These are phyloP conservation scores for Imleria badia DNA, from an alignment of 768 basidiomycete species.

Conservation along the genomic window DNA sequence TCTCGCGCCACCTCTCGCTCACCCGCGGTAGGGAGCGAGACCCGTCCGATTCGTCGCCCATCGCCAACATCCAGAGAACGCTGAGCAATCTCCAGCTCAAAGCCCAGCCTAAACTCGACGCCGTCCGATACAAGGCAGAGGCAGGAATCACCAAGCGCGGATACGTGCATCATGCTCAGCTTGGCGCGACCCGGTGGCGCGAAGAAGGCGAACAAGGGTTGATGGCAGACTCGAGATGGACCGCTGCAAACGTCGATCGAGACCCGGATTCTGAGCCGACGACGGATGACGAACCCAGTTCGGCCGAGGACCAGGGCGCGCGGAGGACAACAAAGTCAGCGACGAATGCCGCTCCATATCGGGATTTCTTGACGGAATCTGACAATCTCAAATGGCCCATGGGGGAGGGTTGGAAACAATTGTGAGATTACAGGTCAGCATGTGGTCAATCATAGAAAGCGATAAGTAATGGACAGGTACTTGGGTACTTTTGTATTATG, in stretches of 20 bases:
- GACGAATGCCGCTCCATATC: background rate
- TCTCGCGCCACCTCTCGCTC: conserved; percentile 43
- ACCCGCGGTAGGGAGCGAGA: conserved; percentile 23
- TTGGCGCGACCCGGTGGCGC: conserved; percentile 25
- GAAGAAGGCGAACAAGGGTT: conserved; percentile 40
- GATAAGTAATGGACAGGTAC: background rate
- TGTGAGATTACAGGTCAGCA: conserved; percentile 24
- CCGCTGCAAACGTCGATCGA: conserved; percentile 22
- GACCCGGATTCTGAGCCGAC: conserved; percentile 21
- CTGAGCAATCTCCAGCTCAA: conserved; percentile 38
- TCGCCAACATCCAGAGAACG: conserved; percentile 45
- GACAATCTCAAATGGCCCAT: conserved; percentile 64
- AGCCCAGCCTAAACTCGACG: conserved; percentile 56
- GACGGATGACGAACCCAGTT: conserved; percentile 28
- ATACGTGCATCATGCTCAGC: conserved; percentile 44
- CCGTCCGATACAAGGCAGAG: conserved; percentile 69
- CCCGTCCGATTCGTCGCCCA: conserved; percentile 28
- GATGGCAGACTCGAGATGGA: conserved; percentile 38
- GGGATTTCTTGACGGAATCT: conserved; percentile 21
- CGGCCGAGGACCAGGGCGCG: conserved; percentile 13
- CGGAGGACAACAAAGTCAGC: background rate
- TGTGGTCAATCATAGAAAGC: background rate
- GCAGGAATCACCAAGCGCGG: conserved; percentile 63
- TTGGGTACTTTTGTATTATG: conserved; percentile 21
- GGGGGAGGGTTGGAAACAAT: conserved; percentile 53